These are phyloP conservation scores for Collybiopsis luxurians DNA, from an alignment of 768 basidiomycete genomes.

Conservation along the genomic window DNA sequence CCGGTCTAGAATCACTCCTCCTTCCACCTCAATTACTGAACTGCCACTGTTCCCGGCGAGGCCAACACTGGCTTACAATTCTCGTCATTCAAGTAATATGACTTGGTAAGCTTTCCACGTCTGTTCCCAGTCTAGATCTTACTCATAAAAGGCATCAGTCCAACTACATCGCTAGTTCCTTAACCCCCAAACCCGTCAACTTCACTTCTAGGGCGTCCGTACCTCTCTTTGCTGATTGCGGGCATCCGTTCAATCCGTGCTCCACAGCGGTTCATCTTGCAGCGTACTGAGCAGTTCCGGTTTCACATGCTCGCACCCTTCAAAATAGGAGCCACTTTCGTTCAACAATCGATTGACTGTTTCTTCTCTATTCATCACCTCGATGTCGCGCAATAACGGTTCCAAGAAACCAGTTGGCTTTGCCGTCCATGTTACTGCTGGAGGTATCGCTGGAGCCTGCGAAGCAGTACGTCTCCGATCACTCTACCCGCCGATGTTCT, in stretches of 20 bases:
- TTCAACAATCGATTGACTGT: neutral
- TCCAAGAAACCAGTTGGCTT: slow-evolving; percentile 81
- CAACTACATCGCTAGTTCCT: no score
- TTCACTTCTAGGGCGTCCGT: no score
- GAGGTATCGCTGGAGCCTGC: slow-evolving; percentile 90
- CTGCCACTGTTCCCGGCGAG: no score
- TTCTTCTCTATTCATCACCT: neutral
- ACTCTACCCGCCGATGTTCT: neutral
- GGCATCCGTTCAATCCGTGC: neutral
- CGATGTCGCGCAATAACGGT: slow-evolving; percentile 48
- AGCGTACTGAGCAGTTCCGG: neutral
- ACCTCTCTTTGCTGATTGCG: no score
- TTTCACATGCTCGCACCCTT: slow-evolving; percentile 2
- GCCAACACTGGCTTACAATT: no score
- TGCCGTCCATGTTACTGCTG: slow-evolving; percentile 89
- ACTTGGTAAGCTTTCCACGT: no score
- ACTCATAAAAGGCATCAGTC: no score
- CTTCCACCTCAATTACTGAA: no score
- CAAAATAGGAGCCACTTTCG: neutral
- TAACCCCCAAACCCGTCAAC: no score
- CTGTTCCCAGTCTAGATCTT: no score
- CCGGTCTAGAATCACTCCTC: no score
- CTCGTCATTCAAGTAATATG: no score
- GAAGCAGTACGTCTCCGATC: slow-evolving; percentile 66
- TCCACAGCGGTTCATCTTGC: neutral